Base-by-base conservation (phyloP, 2,329 filamentous ascomycete species). In the Xylariaceae sp. region DNA sequence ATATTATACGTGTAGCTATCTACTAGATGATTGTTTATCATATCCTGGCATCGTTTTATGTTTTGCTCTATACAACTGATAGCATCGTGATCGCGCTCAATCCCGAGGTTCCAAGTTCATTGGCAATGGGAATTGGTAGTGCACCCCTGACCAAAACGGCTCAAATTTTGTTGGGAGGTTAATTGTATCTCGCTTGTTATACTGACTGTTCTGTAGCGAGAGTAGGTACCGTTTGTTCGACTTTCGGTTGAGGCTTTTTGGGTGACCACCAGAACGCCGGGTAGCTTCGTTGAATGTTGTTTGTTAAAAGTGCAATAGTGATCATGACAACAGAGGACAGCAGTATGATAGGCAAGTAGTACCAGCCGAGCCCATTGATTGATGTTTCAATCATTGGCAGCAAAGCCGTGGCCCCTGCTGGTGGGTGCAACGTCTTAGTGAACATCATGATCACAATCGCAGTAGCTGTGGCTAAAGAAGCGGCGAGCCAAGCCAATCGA, bases 391-490 rank as follows among this genome's bases (percentile, higher is more conserved):
- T 2, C 8, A 44, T 44, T 8, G 42, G 42, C 5, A 44, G 19
- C 4, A 44, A 17, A 5, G 42, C 42, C 4, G 42, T 44, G 16
- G 42, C 42, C 21, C 42, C 42, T 14, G 42, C 42, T 3, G 42
- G 42, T 16, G 42, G 42, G 36, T 44, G 42, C 5, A 17, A 22
- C 14, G 42, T 44, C 14, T 44, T 44, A 12, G 22, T 44, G 4
- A 38, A 12, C 35, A 14, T 14, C 42, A 44, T 44, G 12, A 22
- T 27, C 4, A 39, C 5, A 6, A 39, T 39, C 6, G 42, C 42
- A 1, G 25, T 44, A 3, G 42, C 22, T 2, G 42, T 38, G 42
- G 33, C 6, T n/a, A 45, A 12, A 25, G 43, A 35, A 20, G 43
- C 43, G 19, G 43, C 43, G 0, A 45, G 37, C 43, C 43, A 45